Conservation (phyloP, 2,329 filamentous ascomycete genomes). For the Pochonia chlamydosporia region DNA sequence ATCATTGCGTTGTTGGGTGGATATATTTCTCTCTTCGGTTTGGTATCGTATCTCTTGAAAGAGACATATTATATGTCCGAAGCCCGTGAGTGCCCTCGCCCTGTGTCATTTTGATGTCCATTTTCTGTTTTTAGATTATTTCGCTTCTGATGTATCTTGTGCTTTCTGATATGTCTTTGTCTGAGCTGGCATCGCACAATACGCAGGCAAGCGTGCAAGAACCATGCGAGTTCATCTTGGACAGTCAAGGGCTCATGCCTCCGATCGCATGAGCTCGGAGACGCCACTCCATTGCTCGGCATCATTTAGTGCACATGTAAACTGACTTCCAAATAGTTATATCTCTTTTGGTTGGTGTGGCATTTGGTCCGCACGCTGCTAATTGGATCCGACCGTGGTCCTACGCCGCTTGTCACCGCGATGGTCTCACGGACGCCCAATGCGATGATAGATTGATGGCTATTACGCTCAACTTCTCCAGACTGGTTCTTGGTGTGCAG, state of each 20-base stretch:
- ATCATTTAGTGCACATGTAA: too few relatives aligned
- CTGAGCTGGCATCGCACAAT: too few relatives aligned
- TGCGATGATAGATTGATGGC: slow-evolving; percentile 54
- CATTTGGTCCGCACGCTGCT: slow-evolving; percentile 71
- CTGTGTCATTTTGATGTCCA: neutral
- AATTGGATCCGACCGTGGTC: slow-evolving; percentile 71
- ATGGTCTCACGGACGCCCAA: slow-evolving; percentile 12
- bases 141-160: too few relatives aligned
- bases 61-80: slow-evolving; percentile 89
- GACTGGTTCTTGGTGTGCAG: slow-evolving; percentile 84
- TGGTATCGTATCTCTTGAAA: slow-evolving; percentile 85
- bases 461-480: slow-evolving; percentile 78
- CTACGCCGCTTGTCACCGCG: slow-evolving; percentile 50
- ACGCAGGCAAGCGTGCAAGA: too few relatives aligned
- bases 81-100: slow-evolving; percentile 56
- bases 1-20: slow-evolving; percentile 74
- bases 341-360: slow-evolving; percentile 70
- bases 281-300: too few relatives aligned
- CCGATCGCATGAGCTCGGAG: too few relatives aligned
- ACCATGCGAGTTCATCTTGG: too few relatives aligned
- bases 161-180: too few relatives aligned
- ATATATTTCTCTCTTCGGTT: slow-evolving; percentile 80
- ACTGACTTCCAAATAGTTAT: slow-evolving; percentile 50
- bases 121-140: too few relatives aligned
- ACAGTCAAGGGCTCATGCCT: too few relatives aligned